Base-by-base conservation (phyloP, 225 moss, liverwort and hornwort genomes). In the Bryoerythrophyllum caledonicum region DNA sequence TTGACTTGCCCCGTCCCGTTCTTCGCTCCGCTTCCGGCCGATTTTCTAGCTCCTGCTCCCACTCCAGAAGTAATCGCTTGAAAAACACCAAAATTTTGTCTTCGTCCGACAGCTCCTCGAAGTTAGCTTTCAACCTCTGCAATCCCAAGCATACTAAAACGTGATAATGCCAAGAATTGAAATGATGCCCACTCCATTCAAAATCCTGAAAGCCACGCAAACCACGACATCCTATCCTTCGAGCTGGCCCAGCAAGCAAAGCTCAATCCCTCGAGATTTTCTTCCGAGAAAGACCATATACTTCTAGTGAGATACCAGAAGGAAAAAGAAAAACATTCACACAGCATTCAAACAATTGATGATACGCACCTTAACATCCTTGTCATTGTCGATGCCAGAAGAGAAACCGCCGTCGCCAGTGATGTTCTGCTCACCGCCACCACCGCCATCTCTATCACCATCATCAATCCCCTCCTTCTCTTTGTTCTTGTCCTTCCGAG, bases 71-170 rank as follows among this genome's bases (percentile, higher is more conserved):
- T 35, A 97, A 74, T 21, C 97, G 83, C 78, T 94, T 97, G 86
- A 97, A 97, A 65, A 99, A 99, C 17, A 99, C 97, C 44, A 99
- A 82, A 69, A 99, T 99, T 62, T 99, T 97, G 62, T 97, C 97
- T 81, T 97, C 97, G 49, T 97, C 97, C 60, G 93, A 85, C 8
- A 99, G 87, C 73, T 99, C 94, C 65, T 89, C 93, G 64, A 99
- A 99, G 76, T 99, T 95, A 44, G 89, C 93, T 71, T 87, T 99
- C 66, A 99, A 78, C 48, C 99, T 91, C 92, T 89, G 86, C 71
- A 74, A 52, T 43, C 23, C 34, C 32, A 14, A 62, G 67, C 60
- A 74, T 23, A 69, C 68, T 8, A 35, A 4, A 63, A 53, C 19
- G 51, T 24, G 2, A 10, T 54, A 68, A 67, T 44, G 53, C 35